Base-by-base conservation (phyloP, 1,139 yeast genomes). In the Diutina rugosa region DNA sequence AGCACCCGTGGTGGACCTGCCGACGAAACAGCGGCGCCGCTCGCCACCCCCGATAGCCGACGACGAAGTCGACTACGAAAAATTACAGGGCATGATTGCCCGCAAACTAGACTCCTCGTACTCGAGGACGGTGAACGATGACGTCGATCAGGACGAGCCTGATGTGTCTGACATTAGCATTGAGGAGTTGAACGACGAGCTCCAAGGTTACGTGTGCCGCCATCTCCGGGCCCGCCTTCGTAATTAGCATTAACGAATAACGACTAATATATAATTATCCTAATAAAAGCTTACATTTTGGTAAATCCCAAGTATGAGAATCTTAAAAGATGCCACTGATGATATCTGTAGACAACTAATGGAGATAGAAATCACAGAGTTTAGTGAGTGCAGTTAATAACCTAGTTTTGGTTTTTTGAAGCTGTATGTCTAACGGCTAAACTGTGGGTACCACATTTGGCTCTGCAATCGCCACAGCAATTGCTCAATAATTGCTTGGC, bases 51-150 rank as follows among this genome's bases (percentile, higher is more conserved):
- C 53, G 26, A 49, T 49, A 4, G 53, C 53, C 53, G 53, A 49
- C 51, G 63, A 60, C 32, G 68, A 65, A 32, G 65, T 69, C 55
- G 74, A 71, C 61, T 64, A 67, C 56, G 70, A 66, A 4, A 67
- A 67, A 55, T 70, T 70, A 57, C 71, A 66, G 55, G 59, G 56
- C 18, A 57, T 72, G 26, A 66, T 70, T 2, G 46, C 63, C 6
- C 58, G 58, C 49, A 68, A 67, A 56, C 62, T 73, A 56, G 65
- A 66, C 49, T 61, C 59, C 49, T 57, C 71, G 1, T 72, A 73
- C 58, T 61, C 53, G 21, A 7, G 21, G 32, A 44, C 26, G 8
- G 44, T 49, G 14, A 18, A n/a, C 29, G 51, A 29, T 9, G 51
- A 48, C 10, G 53, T 16, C n/a, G 29, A 30, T 21, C 35, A 14